These are phyloP conservation scores for Pseudocercospora cruenta DNA, from an alignment of 2,329 filamentous ascomycete genomes.

Conservation along the genomic window DNA sequence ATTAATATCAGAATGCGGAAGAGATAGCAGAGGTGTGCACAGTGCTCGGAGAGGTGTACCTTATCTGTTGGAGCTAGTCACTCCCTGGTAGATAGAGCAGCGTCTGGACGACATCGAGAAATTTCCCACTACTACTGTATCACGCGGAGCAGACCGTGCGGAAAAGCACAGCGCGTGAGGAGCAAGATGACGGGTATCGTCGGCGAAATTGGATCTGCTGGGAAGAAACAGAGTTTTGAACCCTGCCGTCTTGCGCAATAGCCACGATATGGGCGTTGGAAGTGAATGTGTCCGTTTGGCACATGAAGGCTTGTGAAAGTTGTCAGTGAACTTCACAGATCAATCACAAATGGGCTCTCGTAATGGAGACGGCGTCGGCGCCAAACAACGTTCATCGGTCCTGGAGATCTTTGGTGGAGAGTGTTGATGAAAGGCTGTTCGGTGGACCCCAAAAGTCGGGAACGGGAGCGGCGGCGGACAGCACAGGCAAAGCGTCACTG, in stretches of 20 bases:
- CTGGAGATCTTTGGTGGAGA: background rate
- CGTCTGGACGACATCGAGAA: background rate
- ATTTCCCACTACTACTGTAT: background rate
- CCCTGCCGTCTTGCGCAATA: slow-evolving; percentile 4
- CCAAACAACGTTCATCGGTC: background rate
- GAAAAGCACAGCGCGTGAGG: background rate
- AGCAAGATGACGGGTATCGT: background rate
- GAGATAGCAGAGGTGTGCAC: background rate
- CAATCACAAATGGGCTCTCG: background rate
- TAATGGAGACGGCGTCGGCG: background rate
- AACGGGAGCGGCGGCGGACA: background rate
- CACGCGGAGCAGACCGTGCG: background rate
- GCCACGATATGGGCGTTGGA: background rate
- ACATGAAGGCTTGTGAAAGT: background rate
- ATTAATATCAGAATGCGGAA: slow-evolving; percentile 6
- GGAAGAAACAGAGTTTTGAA: background rate
- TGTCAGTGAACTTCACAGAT: background rate
- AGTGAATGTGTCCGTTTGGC: background rate
- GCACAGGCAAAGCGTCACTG: background rate
- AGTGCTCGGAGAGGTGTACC: background rate
- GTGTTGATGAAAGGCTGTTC: background rate
- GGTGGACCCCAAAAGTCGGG: background rate
- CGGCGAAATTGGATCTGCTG: slow-evolving; percentile 2
- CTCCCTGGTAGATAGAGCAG: slow-evolving; percentile 4
- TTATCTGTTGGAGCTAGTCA: slow-evolving; percentile 4